A percentile compares a stretch with the other conserved stretches of the same genome.
Evolutionary conservation across 2,329 filamentous ascomycete species (phyloP).

Genomic region (Diaporthe longicolla): DNA sequence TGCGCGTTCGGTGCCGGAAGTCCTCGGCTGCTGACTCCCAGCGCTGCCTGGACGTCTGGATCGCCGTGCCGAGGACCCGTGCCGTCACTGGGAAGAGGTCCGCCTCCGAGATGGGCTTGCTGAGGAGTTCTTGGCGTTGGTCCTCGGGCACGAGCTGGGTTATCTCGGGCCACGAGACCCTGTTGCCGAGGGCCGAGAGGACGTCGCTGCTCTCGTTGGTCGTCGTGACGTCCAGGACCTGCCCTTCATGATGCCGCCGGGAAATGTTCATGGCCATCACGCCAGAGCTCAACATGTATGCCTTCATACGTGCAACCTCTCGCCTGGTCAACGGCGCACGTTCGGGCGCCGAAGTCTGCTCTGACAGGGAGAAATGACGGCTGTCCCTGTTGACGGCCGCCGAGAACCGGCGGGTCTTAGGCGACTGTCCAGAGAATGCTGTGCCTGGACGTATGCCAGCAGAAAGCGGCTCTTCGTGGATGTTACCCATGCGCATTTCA

Average conservation of each 20-base stretch:
- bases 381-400: conserved; percentile 43
- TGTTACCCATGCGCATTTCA: conserved; percentile 53
- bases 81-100: conserved; percentile 68
- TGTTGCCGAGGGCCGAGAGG: conserved; percentile 43
- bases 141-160: conserved; percentile 56
- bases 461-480: conserved; percentile 49
- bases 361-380: conserved; percentile 67
- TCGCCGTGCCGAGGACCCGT: conserved; percentile 63
- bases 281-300: conserved; percentile 85
- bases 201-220: conserved; percentile 45
- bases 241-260: conserved; percentile 70
- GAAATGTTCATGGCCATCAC: conserved; percentile 89
- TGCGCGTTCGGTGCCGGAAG: conserved; percentile 71
- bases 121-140: conserved; percentile 49
- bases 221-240: conserved; percentile 53
- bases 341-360: conserved; percentile 55
- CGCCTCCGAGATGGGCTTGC: conserved; percentile 55
- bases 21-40: conserved; percentile 72
- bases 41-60: conserved; percentile 62
- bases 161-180: conserved; percentile 60
- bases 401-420: conserved; percentile 43
- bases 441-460: conserved; percentile 56
- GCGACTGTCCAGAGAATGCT: conserved; percentile 45
- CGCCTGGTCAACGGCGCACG: conserved; percentile 68
- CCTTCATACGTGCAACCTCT: conserved; percentile 85